Evolutionary conservation across 2,329 filamentous ascomycete species (phyloP), one percentile per base, ranked within the genome.

Genomic region (Alternaria dauci): DNA sequence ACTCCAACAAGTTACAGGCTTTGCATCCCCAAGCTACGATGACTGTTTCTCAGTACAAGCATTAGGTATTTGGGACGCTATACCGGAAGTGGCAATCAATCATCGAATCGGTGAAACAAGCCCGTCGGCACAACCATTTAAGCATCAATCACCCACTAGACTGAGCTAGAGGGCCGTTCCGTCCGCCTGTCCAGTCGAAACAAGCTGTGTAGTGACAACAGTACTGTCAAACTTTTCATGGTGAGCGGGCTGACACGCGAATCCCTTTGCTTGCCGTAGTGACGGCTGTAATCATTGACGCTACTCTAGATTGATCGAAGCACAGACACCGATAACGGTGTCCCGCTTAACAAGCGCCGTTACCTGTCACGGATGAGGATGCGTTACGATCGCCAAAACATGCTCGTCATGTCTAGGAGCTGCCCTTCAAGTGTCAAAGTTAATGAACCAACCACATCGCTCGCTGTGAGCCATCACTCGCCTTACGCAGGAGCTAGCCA

Each of bases 81-180:
- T 32, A 36, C 23, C 5, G 36, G 16, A 9, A 50, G 14, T 48
- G n/a, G 9, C 26, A 41, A 25, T 26, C 28, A 32, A 42, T 8
- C 16, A 30, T 36, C 9, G 6, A 18, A 42, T 12, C 18, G 18
- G 38, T 43, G 46, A 42, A 26, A 42, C 54, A 16, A 34, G 28
- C 12, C 14, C n/a, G 16, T 30, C 28, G 20, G 11, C 7, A 18
- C 18, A 30, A 38, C 25, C 28, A 11, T 32, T 41, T 3, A 36
- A 25, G 46, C 30, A 12, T 11, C 34, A 32, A 32, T 32, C n/a
- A 9, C 18, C 25, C n/a, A 11, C 36, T 50, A 39, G 42, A 32
- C 39, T 55, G 25, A 43, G 38, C 55, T 55, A 61, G 34, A 48
- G 62, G 60, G 46, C 55, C 58, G 60, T 55, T 32, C 64, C 62